Conservation (phyloP, 352 stramenopile genomes). For the Pelagophyceae sp. region DNA sequence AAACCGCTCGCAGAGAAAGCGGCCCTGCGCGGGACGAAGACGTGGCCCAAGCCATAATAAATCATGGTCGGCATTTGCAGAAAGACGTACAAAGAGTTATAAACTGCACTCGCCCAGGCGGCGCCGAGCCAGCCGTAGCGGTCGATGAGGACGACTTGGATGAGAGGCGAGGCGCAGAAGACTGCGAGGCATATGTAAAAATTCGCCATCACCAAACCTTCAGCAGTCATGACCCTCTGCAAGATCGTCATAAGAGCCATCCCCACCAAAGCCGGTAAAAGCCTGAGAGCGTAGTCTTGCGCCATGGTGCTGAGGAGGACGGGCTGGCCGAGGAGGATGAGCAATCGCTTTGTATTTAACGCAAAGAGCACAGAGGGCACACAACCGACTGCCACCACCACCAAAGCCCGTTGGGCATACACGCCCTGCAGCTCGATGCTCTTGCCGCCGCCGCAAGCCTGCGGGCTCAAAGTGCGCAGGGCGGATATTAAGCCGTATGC, state of each 20-base stretch:
- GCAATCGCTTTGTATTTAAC: too few species aligned
- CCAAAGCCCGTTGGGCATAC: constrained; percentile 8
- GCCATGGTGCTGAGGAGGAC: background rate
- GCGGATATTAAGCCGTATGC: constrained; percentile 2
- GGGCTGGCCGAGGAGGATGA: too few species aligned
- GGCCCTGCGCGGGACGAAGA: background rate
- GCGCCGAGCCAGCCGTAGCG: background rate
- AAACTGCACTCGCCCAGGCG: background rate
- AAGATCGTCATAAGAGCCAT: background rate
- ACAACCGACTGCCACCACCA: background rate
- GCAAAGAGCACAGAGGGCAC: background rate
- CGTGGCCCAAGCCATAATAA: background rate
- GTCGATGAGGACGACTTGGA: background rate
- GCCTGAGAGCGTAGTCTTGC: background rate
- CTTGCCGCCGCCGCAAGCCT: background rate
- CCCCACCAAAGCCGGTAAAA: background rate
- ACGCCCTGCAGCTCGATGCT: constrained; percentile 5
- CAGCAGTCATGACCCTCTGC: constrained; percentile 14
- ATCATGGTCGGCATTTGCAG: background rate
- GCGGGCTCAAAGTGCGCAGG: constrained; percentile 2
- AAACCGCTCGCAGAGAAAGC: background rate
- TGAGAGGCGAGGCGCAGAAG: background rate
- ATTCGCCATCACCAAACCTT: background rate
- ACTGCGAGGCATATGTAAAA: background rate
- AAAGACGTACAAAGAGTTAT: background rate